Base-by-base conservation (phyloP, 352 stramenopile genomes). In the Pythium plurisporium region DNA sequence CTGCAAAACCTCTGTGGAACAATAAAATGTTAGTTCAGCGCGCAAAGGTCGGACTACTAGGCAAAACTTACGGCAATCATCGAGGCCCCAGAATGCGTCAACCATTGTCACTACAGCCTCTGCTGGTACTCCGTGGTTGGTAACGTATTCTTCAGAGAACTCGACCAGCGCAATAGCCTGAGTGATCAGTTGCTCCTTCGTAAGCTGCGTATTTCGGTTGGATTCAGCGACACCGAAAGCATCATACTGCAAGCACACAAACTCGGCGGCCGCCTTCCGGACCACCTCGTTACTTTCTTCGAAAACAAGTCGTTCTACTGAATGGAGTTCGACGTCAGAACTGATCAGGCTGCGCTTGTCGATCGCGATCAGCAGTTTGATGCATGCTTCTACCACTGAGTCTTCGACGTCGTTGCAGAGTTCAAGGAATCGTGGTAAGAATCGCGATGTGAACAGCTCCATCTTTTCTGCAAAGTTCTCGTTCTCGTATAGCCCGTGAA, bases 111-210 rank as follows among this genome's bases (percentile, higher is more conserved):
- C 78, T 9, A 94, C 74, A 20, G 82, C 77, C 19, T 69, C 58
- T 4, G 76, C 56, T 11, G 79, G 77, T n/a, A 89, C 62, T 22
- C 58, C 60, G 26, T 91, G 72, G 61, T 91, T 87, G 15, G 73
- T 67, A 27, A 90, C 82, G 41, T 92, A 94, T 56, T 94, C 86
- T 62, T 95, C 80, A 2, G 82, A 83, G 64, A 95, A 95, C 61
- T 95, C 83, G n/a, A 94, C 78, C n/a, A 95, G 58, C 25, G 86
- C 84, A 56, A 95, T 91, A 15, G 82, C 82, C 69, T 95, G 86
- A 29, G 81, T 93, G 41, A 87, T 89, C 6, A 93, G 74, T 44
- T 95, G 86, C 29, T 90, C 74, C 59, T 86, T 86, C 19, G 84
- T 92, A 30, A 95, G 62, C 58, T 83, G 82, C 8, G 59, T 58